phyloP scores from a whole-genome alignment of 495 filamentous ascomycete species.

The Amorphotheca resinae region DNA sequence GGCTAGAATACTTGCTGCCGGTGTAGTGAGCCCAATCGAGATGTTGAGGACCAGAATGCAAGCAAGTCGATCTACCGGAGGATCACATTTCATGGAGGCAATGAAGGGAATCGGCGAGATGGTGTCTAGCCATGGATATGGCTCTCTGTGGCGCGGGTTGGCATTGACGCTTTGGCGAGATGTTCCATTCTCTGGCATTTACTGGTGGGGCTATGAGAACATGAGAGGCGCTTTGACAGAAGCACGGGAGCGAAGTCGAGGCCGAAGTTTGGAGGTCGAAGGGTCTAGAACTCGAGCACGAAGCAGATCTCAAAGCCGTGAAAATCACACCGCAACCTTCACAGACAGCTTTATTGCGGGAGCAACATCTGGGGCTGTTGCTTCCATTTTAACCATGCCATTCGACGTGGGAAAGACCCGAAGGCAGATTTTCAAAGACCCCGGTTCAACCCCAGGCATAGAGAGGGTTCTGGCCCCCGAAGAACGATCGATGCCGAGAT shows the following conservation, averaged over 20 bases:
- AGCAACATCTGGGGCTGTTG: slow-evolving; percentile 66
- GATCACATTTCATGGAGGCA: slow-evolving; percentile 53
- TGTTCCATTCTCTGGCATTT: slow-evolving; percentile 91
- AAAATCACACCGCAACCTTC: slow-evolving; percentile 60
- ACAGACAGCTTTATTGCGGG: slow-evolving; percentile 82
- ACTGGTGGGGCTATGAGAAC: slow-evolving; percentile 95
- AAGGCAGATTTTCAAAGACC: slow-evolving; percentile 63
- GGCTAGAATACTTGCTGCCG: slow-evolving; percentile 70
- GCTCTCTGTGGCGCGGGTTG: slow-evolving; percentile 83
- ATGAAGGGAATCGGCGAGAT: slow-evolving; percentile 63
- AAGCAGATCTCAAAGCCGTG: slow-evolving; percentile 33
- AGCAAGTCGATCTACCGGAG: slow-evolving; percentile 46
- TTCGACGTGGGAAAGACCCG: slow-evolving; percentile 97
- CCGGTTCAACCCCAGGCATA: slow-evolving; percentile 20
- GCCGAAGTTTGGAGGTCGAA: slow-evolving; percentile 14
- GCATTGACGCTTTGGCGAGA: slow-evolving; percentile 92
- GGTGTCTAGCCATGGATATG: slow-evolving; percentile 62
- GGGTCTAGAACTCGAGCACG: slow-evolving; percentile 27
- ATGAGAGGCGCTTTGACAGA: slow-evolving; percentile 55
- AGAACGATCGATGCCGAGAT: slow-evolving; percentile 57
- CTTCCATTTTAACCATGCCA: slow-evolving; percentile 83
- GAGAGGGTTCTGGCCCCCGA: slow-evolving; percentile 43
- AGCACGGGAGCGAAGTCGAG: slow-evolving; percentile 39
- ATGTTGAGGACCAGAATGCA: slow-evolving; percentile 92
- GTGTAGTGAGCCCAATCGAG: slow-evolving; percentile 80